A percentile compares a stretch with the other conserved stretches of the same genome.
Evolutionary conservation across 2,329 filamentous ascomycete species (phyloP).

Genomic region (Aspergillus flavus): DNA sequence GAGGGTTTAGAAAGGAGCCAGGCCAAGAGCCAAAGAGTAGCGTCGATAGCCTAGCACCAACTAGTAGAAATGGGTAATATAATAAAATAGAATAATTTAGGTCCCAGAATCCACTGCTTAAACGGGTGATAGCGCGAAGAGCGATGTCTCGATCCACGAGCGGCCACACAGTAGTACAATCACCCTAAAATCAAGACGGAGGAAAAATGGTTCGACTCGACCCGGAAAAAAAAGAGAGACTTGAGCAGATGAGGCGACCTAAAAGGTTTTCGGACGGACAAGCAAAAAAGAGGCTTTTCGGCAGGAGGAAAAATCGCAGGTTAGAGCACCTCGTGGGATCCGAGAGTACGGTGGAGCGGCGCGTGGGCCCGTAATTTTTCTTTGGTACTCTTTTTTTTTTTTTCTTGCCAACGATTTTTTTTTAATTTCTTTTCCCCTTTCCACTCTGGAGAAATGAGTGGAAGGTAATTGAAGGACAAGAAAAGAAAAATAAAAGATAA

Average conservation of each 20-base stretch:
- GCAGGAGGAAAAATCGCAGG: slow-evolving; percentile 29
- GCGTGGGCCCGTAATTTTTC: slow-evolving; percentile 33
- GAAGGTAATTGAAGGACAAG: slow-evolving; percentile 1
- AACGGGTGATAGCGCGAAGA: slow-evolving; percentile 28
- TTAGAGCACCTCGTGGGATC: slow-evolving; percentile 41
- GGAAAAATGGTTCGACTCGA: slow-evolving; percentile 29
- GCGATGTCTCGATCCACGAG: slow-evolving; percentile 27
- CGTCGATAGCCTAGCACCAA: slow-evolving; percentile 13
- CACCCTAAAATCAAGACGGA: slow-evolving; percentile 30
- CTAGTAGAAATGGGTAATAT: slow-evolving; percentile 14
- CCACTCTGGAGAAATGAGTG: slow-evolving; percentile 5
- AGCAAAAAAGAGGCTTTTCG: slow-evolving; percentile 27
- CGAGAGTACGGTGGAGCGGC: slow-evolving; percentile 39
- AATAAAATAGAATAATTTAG: slow-evolving; percentile 16
- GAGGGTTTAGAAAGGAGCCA: slow-evolving; percentile 27
- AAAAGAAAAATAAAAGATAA: slow-evolving; percentile 9
- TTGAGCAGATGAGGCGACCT: slow-evolving; percentile 33
- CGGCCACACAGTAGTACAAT: slow-evolving; percentile 28
- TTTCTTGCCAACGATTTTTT: slow-evolving; percentile 3
- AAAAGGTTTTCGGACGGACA: slow-evolving; percentile 31
- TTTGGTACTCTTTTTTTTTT: slow-evolving; percentile 17
- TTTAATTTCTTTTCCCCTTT: neutral
- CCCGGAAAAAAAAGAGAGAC: slow-evolving; percentile 29
- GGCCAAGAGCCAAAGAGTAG: slow-evolving; percentile 9
- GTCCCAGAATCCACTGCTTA: slow-evolving; percentile 23